Percentiles rank a stretch among this genome's conserved stretches.
These are phyloP conservation scores for Xylaria polymorpha DNA, from an alignment of 2,329 filamentous ascomycete genomes.

Conservation along the genomic window DNA sequence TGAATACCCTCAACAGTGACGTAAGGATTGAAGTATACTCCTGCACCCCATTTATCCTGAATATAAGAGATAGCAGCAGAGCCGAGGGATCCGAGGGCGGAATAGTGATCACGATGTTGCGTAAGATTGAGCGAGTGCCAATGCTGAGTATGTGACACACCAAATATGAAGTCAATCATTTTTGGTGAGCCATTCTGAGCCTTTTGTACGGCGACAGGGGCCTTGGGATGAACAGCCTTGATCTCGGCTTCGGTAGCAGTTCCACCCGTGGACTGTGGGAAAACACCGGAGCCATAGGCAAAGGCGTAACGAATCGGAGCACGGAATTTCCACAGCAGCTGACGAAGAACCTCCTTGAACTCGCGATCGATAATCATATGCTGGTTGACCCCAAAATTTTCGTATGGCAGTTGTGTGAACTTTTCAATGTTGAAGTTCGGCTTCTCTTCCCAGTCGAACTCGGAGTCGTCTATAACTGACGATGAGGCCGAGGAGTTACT, in stretches of 20 bases:
- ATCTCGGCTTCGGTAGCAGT: constrained; percentile 67
- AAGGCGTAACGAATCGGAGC: constrained; percentile 97
- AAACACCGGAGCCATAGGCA: constrained; percentile 96
- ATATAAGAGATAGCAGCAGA: constrained; percentile 86
- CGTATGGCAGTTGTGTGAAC: constrained; percentile 80
- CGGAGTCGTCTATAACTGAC: constrained; percentile 39
- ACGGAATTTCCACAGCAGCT: constrained; percentile 89
- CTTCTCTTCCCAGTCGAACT: constrained; percentile 78
- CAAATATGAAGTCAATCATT: constrained; percentile 99
- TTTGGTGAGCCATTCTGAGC: constrained; percentile 90
- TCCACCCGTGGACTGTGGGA: constrained; percentile 74
- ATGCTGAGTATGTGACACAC: constrained; percentile 92
- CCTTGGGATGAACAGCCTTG: constrained; percentile 80
- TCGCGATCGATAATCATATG: constrained; percentile 96
- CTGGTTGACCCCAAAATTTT: constrained; percentile 92
- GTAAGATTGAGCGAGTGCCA: constrained; percentile 95
- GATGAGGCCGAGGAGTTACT: constrained; percentile 38
- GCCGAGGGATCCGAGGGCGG: constrained; percentile 81
- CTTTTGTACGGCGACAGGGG: constrained; percentile 82
- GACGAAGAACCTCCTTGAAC: constrained; percentile 88
- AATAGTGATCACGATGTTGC: constrained; percentile 94
- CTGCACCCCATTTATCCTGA: constrained; percentile 89
- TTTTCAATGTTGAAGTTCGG: constrained; percentile 76
- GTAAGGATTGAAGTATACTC: constrained; percentile 97
- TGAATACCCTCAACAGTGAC: constrained; percentile 93